Base-by-base conservation (phyloP, 2,329 filamentous ascomycete species). In the Nothopassalora personata region DNA sequence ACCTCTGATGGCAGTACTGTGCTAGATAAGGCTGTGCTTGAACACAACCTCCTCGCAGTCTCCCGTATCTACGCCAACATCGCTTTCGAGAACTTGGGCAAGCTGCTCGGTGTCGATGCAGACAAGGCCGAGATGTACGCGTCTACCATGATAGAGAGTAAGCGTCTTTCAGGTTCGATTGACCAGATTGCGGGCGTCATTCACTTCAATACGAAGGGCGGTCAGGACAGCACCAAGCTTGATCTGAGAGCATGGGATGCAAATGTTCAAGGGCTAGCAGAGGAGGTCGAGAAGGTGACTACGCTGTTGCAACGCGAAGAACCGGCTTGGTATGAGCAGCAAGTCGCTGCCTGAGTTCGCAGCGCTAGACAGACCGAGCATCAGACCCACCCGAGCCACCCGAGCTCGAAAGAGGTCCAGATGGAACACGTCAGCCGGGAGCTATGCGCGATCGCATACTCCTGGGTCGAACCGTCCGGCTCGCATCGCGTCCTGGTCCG, bases 61-160 rank as follows among this genome's bases (percentile, higher is more conserved):
- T 96, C 91, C 36, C 71, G 79, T 66, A 70, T 81, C 60, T 75
- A 82, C 74, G 65, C 78, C 68, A 76, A 83, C 72, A 76, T 84
- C 70, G 65, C 79, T 61, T 71, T 81, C 66, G 86, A 89, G 58
- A 86, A 86, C 28, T 81, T 99, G 0, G 94, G 87, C 0, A 77
- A 81, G 43, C 81, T 97, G 39, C 79, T 99, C 13, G 91, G 90
- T 0, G 81, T 97, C 4, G 85, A 90, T 59, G 85, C 84, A 0
- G 89, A 58, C 36, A 89, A 87, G 73, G 93, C 93, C 3, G 94
- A 99, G 78, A 86, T 89, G 59, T 97, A 94, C 56, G 94, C 93
- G 11, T 91, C 93, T 4, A 83, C 86, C 67, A 99, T 99, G 94
- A 90, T 99, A 68, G 92, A 97, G 78, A 92, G 97, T 74, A 91